Percentiles rank a stretch among this genome's conserved stretches.
Conservation (phyloP, 495 filamentous ascomycete species). For the Terfezia claveryi region DNA sequence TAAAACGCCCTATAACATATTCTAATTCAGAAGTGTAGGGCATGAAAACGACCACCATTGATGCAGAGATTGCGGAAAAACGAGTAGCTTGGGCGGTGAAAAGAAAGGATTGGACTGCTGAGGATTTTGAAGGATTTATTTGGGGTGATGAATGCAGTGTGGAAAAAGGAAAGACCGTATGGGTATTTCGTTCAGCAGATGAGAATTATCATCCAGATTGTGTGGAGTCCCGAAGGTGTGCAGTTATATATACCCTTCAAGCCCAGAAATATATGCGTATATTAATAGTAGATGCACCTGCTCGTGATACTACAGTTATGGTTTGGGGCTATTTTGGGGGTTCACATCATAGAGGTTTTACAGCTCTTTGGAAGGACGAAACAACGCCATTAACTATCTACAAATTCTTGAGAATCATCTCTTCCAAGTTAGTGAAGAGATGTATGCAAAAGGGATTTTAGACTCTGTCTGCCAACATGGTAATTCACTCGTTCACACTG, state of each 20-base stretch:
- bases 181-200: not conserved
- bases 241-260: not conserved
- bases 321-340: not conserved
- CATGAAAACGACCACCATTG: not conserved
- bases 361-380: too few relatives aligned
- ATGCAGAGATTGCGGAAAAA: not conserved
- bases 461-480: slow-evolving; percentile 14
- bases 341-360: too few relatives aligned
- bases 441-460: not conserved
- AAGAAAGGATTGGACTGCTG: not conserved
- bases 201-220: not conserved
- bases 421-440: too few relatives aligned
- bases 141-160: not conserved
- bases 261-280: too few relatives aligned
- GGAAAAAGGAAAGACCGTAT: not conserved
- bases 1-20: not conserved
- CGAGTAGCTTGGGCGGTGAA: not conserved
- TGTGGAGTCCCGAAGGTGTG: not conserved
- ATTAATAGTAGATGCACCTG: too few relatives aligned
- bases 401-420: too few relatives aligned
- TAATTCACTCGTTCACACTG: slow-evolving; percentile 12
- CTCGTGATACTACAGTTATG: not conserved
- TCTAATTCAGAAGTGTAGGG: not conserved
- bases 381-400: too few relatives aligned
- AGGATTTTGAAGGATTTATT: not conserved